phyloP scores from a whole-genome alignment of 208 protist genomes.

The Acanthamoeba royreba region DNA sequence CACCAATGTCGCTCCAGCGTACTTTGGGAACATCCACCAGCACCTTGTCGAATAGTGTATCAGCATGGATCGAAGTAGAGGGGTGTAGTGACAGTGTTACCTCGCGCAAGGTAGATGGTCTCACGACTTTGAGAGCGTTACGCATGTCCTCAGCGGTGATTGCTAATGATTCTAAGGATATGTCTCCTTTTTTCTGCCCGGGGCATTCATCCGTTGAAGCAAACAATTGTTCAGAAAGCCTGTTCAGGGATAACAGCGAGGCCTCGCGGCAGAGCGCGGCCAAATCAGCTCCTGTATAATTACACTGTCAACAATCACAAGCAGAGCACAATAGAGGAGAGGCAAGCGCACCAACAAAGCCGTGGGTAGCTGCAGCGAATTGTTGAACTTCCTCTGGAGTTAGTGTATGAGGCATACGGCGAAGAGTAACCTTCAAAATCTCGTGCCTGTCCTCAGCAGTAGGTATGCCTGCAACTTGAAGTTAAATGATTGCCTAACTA shows the following conservation, averaged over 20 bases:
- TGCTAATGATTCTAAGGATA: background rate
- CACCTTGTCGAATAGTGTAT: no score
- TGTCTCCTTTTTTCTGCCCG: no score
- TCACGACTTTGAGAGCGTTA: constrained; percentile 16
- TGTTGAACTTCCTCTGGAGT: background rate
- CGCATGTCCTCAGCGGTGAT: constrained; percentile 51
- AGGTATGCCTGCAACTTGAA: constrained; percentile 63
- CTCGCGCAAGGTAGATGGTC: background rate
- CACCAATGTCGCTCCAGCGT: constrained; percentile 93
- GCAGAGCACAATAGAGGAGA: no score
- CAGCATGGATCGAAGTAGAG: no score
- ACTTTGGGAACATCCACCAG: constrained; percentile 87
- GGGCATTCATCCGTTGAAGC: background rate
- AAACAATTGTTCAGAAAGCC: background rate
- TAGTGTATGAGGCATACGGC: constrained; percentile 51
- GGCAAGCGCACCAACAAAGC: constrained; percentile 78
- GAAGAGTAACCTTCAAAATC: constrained; percentile 58
- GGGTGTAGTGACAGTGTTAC: no score
- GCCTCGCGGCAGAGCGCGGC: background rate
- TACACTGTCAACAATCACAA: background rate
- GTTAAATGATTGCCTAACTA: no score
- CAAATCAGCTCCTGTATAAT: background rate
- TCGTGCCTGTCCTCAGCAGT: constrained; percentile 37
- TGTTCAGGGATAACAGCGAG: background rate
- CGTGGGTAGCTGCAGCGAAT: constrained; percentile 71